Evolutionary conservation across 2,329 filamentous ascomycete species (phyloP).

Genomic region (Camillea tinctor): DNA sequence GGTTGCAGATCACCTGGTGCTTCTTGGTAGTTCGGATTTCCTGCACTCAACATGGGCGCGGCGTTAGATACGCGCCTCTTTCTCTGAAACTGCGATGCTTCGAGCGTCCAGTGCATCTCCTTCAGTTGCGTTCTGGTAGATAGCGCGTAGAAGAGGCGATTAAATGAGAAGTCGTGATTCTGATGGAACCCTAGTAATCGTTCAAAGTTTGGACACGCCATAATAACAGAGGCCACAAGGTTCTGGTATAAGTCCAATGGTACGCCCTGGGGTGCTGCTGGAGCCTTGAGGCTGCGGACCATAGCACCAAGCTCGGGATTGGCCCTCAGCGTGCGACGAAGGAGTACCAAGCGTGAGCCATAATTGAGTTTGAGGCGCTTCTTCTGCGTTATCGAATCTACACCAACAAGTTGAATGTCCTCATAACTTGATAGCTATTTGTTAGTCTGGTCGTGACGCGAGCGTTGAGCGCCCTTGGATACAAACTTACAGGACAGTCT

Average conservation of each 20-base stretch:
- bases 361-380: slow-evolving; percentile 56
- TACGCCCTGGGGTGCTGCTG: slow-evolving; percentile 42
- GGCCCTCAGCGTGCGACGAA: slow-evolving; percentile 56
- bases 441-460: slow-evolving; percentile 1
- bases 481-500: slow-evolving; percentile 47
- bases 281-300: slow-evolving; percentile 59
- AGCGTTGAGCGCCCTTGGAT: neutral
- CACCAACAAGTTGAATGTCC: slow-evolving; percentile 57
- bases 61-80: slow-evolving; percentile 33
- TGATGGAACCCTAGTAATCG: slow-evolving; percentile 54
- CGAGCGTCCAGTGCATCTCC: slow-evolving; percentile 60
- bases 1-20: slow-evolving; percentile 41
- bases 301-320: slow-evolving; percentile 52
- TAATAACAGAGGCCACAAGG: slow-evolving; percentile 58
- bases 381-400: slow-evolving; percentile 54
- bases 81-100: slow-evolving; percentile 37
- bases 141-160: slow-evolving; percentile 57
- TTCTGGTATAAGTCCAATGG: slow-evolving; percentile 53
- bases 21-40: slow-evolving; percentile 25
- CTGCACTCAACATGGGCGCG: slow-evolving; percentile 21
- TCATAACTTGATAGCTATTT: slow-evolving; percentile 44
- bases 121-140: slow-evolving; percentile 55
- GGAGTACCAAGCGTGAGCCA: slow-evolving; percentile 53
- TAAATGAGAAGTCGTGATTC: slow-evolving; percentile 55
- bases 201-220: slow-evolving; percentile 66